Conservation (phyloP, 2,329 filamentous ascomycete genomes). For the Colletotrichum endophyticum region DNA sequence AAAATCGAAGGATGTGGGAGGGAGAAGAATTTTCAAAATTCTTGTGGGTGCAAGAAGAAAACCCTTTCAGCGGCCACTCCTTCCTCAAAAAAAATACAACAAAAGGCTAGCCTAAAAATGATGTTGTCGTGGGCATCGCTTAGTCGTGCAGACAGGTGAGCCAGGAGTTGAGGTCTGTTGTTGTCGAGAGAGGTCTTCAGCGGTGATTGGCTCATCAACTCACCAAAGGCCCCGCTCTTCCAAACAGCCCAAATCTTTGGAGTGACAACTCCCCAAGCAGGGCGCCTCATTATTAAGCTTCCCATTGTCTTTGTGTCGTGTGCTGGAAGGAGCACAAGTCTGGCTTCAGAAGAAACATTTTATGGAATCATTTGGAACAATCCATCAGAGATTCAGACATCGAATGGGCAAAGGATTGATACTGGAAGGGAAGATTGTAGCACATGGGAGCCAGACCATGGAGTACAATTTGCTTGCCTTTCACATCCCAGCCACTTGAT, state of each 20-base stretch:
- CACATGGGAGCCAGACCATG: not conserved
- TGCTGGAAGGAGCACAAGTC: not conserved
- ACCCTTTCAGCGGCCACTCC: not conserved
- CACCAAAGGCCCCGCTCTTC: not conserved
- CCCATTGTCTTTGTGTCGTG: not conserved
- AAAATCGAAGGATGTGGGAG: not conserved
- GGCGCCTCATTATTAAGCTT: not conserved
- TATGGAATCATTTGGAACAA: not conserved
- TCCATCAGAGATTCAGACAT: not conserved
- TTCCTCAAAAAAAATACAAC: not conserved
- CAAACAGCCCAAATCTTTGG: not conserved
- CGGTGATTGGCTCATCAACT: not conserved
- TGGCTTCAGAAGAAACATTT: not conserved
- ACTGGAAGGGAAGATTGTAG: not conserved
- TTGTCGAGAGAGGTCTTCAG: not conserved
- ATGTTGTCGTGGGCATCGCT: not conserved
- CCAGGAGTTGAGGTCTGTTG: not conserved
- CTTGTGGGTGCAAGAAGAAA: not conserved
- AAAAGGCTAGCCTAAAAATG: not conserved
- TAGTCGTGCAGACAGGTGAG: not conserved
- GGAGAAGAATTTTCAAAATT: not conserved
- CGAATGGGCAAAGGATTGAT: not conserved
- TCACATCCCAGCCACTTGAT: not conserved
- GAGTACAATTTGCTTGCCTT: not conserved
- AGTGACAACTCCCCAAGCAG: not conserved